Conservation (phyloP, 192 early-diverging fungal genomes). For the Haplosporangium gracile region DNA sequence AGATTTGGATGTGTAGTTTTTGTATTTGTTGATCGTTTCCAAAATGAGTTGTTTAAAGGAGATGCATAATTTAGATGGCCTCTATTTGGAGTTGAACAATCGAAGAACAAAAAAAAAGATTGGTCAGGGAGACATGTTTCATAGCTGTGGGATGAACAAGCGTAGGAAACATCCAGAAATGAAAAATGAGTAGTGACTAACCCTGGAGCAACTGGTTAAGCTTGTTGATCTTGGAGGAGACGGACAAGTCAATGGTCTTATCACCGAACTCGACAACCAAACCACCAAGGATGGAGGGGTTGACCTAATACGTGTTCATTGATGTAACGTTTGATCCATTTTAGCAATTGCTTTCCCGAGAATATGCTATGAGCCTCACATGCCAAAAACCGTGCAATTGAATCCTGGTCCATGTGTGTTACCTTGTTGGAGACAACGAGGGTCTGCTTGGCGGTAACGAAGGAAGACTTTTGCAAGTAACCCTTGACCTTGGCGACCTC, state of each 20-base stretch:
- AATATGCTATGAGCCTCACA: too few species aligned
- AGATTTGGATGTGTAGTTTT: slow-evolving; percentile 5
- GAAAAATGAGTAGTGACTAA: slow-evolving; percentile 12
- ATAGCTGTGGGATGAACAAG: background rate
- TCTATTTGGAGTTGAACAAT: slow-evolving; percentile 3
- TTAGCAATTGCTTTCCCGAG: background rate
- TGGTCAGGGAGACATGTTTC: background rate
- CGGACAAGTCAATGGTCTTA: slow-evolving; percentile 98
- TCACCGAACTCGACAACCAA: slow-evolving; percentile 97
- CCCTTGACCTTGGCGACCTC: slow-evolving; percentile 79
- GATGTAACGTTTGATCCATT: background rate
- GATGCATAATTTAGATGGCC: slow-evolving; percentile 28
- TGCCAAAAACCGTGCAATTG: background rate
- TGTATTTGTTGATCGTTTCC: slow-evolving; percentile 21
- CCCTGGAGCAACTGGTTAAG: slow-evolving; percentile 87
- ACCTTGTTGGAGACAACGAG: slow-evolving; percentile 90
- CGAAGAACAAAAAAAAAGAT: background rate
- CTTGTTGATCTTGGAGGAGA: slow-evolving; percentile 95
- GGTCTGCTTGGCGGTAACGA: slow-evolving; percentile 86
- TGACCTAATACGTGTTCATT: slow-evolving; percentile 66
- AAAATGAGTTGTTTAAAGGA: slow-evolving; percentile 3
- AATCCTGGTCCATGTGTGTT: background rate
- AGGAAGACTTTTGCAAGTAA: slow-evolving; percentile 83
- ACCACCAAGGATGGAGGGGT: slow-evolving; percentile 94
- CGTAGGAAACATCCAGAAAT: background rate